A percentile compares a stretch with the other conserved stretches of the same genome.
Conservation (phyloP, 495 filamentous ascomycete species). For the Chaetomium tenue region DNA sequence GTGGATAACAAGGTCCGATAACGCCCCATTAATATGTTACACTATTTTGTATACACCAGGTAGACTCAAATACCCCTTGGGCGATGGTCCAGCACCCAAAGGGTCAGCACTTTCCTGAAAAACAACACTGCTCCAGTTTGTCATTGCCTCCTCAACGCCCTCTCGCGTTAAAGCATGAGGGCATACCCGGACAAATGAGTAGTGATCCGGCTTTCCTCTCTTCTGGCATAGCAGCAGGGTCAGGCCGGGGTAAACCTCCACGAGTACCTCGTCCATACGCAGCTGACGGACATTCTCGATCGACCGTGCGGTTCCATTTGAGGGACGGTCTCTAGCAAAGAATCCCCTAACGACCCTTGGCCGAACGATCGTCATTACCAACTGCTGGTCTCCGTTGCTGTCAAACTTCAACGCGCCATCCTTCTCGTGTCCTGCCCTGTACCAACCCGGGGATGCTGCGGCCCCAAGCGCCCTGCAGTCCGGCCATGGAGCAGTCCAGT, state of each 20-base stretch:
- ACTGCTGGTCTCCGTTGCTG: not conserved
- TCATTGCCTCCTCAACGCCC: conserved; percentile 22
- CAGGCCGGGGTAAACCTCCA: conserved; percentile 23
- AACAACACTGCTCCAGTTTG: conserved; percentile 22
- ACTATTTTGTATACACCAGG: conserved; percentile 14
- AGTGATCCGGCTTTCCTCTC: conserved; percentile 15
- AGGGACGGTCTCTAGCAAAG: conserved; percentile 22
- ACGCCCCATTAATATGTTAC: not conserved
- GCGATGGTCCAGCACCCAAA: not conserved
- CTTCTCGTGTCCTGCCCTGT: conserved; percentile 9
- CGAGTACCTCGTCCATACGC: conserved; percentile 28
- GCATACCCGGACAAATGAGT: conserved; percentile 23
- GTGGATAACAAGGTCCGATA: too few species aligned
- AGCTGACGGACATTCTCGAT: conserved; percentile 21
- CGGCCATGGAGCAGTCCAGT: conserved; percentile 27
- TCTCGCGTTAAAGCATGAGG: conserved; percentile 23
- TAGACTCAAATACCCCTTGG: conserved; percentile 16
- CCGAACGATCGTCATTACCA: conserved; percentile 14
- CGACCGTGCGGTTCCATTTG: conserved; percentile 9
- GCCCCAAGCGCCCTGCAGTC: conserved; percentile 18
- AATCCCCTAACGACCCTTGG: conserved; percentile 23
- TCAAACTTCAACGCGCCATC: conserved; percentile 15
- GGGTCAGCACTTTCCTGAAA: conserved; percentile 13
- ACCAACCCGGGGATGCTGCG: conserved; percentile 6
- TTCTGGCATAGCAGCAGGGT: conserved; percentile 20